A percentile compares a stretch with the other conserved stretches of the same genome.
Conservation (phyloP, 1,139 yeast species). For the Taphrina populina region DNA sequence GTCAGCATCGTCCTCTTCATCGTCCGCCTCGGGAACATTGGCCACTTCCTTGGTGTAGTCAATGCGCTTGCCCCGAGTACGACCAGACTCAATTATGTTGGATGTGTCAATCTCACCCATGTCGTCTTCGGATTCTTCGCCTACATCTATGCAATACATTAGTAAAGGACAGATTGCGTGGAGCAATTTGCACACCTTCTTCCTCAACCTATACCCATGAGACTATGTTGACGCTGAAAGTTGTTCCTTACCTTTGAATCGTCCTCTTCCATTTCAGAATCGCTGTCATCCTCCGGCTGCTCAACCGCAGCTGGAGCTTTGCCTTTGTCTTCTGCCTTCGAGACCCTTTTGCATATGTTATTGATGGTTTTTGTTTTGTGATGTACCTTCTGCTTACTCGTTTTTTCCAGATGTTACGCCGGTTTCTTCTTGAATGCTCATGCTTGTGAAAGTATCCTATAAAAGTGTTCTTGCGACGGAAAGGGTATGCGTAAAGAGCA, state of each 20-base stretch:
- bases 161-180: neutral
- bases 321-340: constrained; percentile 9
- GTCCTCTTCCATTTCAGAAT: constrained; percentile 29
- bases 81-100: constrained; percentile 78
- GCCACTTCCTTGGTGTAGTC: constrained; percentile 60
- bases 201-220: constrained; percentile 8
- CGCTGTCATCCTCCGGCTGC: constrained; percentile 39
- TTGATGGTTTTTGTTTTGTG: neutral
- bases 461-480: too few relatives aligned
- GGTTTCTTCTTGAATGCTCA: too few relatives aligned
- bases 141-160: constrained; percentile 42
- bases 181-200: constrained; percentile 5
- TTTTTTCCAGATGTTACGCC: too few relatives aligned
- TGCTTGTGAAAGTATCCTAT: too few relatives aligned
- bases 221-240: neutral
- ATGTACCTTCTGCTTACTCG: neutral
- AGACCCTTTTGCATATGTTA: neutral
- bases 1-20: constrained; percentile 35
- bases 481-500: too few relatives aligned
- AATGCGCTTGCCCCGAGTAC: constrained; percentile 86
- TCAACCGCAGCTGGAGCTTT: constrained; percentile 36
- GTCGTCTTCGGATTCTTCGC: constrained; percentile 68
- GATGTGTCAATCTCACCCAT: constrained; percentile 78
- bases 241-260: constrained; percentile 29
- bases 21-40: constrained; percentile 34